These are phyloP conservation scores for Neocucurbitaria cava DNA, from an alignment of 2,329 filamentous ascomycete genomes.

Conservation along the genomic window DNA sequence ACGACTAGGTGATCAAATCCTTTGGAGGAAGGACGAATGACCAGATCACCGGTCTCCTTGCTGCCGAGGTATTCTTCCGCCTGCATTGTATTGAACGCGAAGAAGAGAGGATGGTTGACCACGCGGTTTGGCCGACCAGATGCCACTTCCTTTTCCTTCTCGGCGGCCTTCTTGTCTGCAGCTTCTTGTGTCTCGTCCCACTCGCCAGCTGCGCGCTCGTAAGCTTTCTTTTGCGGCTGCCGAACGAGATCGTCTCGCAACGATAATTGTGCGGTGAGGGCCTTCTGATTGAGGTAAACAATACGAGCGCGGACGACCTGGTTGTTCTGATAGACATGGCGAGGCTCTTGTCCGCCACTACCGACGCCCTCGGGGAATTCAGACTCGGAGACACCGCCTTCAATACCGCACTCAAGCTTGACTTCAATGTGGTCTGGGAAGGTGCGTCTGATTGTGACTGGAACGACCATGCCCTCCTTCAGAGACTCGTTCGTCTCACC, in stretches of 20 bases:
- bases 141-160: constrained; percentile 84
- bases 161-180: constrained; percentile 76
- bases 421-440: constrained; percentile 93
- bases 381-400: constrained; percentile 82
- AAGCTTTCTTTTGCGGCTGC: constrained; percentile 54
- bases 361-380: constrained; percentile 78
- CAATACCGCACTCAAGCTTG: constrained; percentile 91
- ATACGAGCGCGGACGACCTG: constrained; percentile 91
- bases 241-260: constrained; percentile 82
- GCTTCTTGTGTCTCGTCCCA: constrained; percentile 88
- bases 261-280: constrained; percentile 82
- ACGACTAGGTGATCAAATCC: constrained; percentile 94
- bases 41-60: constrained; percentile 84
- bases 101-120: constrained; percentile 97
- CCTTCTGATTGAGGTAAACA: constrained; percentile 83
- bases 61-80: constrained; percentile 92
- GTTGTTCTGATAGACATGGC: constrained; percentile 74
- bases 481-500: constrained; percentile 88
- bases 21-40: constrained; percentile 94
- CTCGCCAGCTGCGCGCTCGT: constrained; percentile 77
- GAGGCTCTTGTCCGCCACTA: constrained; percentile 52
- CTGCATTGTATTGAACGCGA: constrained; percentile 87
- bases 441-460: constrained; percentile 85
- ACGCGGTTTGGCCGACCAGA: constrained; percentile 89
- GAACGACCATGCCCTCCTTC: constrained; percentile 88